Evolutionary conservation across 306 rosid species (phyloP).

Genomic region (Gleditsia sinensis): DNA sequence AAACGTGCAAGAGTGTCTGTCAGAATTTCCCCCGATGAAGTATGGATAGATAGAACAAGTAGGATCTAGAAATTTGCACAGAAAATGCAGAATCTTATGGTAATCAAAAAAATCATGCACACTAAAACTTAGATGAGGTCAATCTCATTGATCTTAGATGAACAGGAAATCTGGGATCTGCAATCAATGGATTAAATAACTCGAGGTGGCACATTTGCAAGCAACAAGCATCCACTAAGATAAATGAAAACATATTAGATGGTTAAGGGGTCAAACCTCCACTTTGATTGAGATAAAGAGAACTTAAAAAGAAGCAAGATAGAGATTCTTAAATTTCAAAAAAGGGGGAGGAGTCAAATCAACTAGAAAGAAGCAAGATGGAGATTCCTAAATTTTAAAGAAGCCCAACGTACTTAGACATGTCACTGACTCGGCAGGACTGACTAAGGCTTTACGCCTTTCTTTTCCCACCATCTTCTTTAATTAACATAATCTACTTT

Average conservation of each 20-base stretch:
- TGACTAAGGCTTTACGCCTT: conserved; percentile 45
- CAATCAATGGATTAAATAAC: conserved; percentile 34
- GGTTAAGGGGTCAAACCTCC: conserved; percentile 45
- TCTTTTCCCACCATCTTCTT: conserved; percentile 30
- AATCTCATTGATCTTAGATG: conserved; percentile 26
- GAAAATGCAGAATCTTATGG: conserved; percentile 24
- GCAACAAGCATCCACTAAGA: conserved; percentile 39
- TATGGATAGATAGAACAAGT: conserved; percentile 30
- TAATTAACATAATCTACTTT: conserved; percentile 38
- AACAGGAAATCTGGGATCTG: conserved; percentile 38
- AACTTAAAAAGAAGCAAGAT: conserved; percentile 32
- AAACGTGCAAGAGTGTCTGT: too few species aligned
- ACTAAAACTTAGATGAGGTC: conserved; percentile 20
- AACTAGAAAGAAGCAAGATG: conserved; percentile 25
- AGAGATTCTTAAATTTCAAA: conserved; percentile 52
- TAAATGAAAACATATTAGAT: conserved; percentile 26
- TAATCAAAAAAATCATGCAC: conserved; percentile 28
- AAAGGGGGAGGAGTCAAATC: conserved; percentile 37
- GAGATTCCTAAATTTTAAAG: conserved; percentile 43
- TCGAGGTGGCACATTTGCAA: conserved; percentile 38
- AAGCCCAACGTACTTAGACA: conserved; percentile 47
- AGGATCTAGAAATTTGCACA: conserved; percentile 28
- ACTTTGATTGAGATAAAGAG: conserved; percentile 48
- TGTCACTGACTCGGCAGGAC: conserved; percentile 45
- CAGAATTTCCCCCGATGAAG: too few species aligned